Conservation (phyloP, 768 basidiomycete genomes). For the Holtermannia corniformis region DNA sequence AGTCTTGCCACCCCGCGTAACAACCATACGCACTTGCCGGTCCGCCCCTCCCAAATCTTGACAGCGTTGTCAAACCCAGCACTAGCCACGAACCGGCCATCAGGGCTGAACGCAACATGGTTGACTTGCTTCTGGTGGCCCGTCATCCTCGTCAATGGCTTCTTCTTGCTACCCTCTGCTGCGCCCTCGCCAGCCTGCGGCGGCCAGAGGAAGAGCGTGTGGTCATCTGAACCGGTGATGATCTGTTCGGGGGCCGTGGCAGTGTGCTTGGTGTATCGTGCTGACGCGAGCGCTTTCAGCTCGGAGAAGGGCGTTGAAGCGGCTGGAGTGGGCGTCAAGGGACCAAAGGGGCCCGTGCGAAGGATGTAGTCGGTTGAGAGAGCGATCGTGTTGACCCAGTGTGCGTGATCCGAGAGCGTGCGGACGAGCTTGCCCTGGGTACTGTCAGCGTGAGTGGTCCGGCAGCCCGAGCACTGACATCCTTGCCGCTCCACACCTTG, state of each 20-base stretch:
- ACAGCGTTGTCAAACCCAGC: constrained; percentile 86
- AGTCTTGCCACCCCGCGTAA: neutral
- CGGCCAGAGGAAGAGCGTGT: constrained; percentile 93
- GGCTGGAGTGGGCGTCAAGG: neutral
- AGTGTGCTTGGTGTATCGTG: constrained; percentile 55
- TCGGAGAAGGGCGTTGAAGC: constrained; percentile 2
- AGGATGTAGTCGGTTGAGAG: constrained; percentile 91
- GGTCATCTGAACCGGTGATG: constrained; percentile 95
- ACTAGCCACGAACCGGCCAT: constrained; percentile 82
- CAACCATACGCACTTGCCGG: constrained; percentile 44
- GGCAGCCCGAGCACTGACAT: constrained; percentile 44
- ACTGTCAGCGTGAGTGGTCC: neutral
- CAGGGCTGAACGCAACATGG: constrained; percentile 89
- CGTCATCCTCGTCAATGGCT: constrained; percentile 68
- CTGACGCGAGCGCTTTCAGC: constrained; percentile 69
- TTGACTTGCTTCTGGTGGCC: constrained; percentile 93
- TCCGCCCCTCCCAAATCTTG: constrained; percentile 73
- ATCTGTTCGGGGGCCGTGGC: constrained; percentile 69
- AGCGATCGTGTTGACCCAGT: constrained; percentile 96
- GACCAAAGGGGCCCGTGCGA: constrained; percentile 79
- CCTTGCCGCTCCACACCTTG: constrained; percentile 82
- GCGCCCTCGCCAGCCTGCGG: constrained; percentile 50
- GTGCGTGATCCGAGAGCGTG: constrained; percentile 86
- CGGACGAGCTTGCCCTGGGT: constrained; percentile 71
- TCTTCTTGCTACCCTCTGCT: constrained; percentile 48